Conservation (phyloP, 1,284 basidiomycete species). For the Schizophyllum commune region DNA sequence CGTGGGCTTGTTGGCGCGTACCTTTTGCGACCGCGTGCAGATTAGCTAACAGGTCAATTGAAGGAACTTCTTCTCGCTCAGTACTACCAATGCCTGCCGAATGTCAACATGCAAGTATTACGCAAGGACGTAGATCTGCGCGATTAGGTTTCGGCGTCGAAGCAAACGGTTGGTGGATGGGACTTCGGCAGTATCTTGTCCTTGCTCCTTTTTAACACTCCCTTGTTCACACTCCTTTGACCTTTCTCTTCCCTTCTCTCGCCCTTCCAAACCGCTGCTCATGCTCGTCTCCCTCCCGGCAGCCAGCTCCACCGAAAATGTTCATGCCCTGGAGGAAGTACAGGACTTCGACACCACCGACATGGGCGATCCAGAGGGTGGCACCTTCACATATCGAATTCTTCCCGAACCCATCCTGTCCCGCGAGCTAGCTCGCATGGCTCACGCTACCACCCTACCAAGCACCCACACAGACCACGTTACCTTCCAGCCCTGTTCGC, state of each 20-base stretch:
- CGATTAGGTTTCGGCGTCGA: neutral
- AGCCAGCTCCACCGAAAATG: conserved; percentile 39
- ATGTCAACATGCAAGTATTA: neutral
- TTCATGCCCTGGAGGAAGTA: conserved; percentile 43
- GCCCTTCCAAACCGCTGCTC: too few relatives aligned
- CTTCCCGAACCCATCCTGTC: conserved; percentile 41
- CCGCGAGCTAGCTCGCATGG: conserved; percentile 34
- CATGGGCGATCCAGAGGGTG: conserved; percentile 44
- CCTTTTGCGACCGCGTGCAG: neutral
- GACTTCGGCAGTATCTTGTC: neutral
- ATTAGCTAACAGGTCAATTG: neutral
- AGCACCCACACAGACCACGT: conserved; percentile 28
- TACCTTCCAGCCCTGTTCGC: conserved; percentile 52
- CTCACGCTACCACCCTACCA: conserved; percentile 27
- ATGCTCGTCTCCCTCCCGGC: conserved; percentile 19
- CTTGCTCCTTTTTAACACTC: neutral
- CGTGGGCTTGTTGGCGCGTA: neutral
- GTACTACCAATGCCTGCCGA: neutral
- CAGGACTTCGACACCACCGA: conserved; percentile 46
- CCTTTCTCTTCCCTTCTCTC: neutral
- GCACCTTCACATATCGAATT: conserved; percentile 48
- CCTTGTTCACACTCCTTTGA: neutral
- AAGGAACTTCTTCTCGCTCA: neutral
- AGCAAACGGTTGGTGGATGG: neutral
- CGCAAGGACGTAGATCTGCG: neutral